These are phyloP conservation scores for Candida sphagnicola DNA, from an alignment of 805 yeast species.

Conservation along the genomic window DNA sequence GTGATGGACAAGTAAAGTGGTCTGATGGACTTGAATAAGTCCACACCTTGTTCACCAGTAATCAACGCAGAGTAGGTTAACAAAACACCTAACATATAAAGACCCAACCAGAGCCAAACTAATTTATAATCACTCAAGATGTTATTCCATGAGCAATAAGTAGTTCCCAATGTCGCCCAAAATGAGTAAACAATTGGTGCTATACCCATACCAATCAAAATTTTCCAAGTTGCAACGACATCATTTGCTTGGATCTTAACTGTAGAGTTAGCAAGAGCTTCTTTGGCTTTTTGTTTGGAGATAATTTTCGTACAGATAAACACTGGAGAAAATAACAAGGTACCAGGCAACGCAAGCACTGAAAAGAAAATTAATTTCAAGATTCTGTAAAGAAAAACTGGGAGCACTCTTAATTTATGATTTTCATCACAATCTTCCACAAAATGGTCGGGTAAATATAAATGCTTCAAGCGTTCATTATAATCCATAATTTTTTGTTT, in stretches of 20 bases:
- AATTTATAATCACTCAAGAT: conserved; percentile 18
- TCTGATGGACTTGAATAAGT: conserved; percentile 73
- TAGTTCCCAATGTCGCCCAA: conserved; percentile 65
- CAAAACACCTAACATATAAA: conserved; percentile 60
- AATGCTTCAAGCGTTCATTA: conserved; percentile 52
- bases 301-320: conserved; percentile 73
- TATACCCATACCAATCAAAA: conserved; percentile 79
- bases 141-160: conserved; percentile 20
- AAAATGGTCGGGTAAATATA: conserved; percentile 53
- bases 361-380: conserved; percentile 53
- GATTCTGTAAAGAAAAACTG: conserved; percentile 55
- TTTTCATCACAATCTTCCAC: conserved; percentile 54
- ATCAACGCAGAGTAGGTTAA: conserved; percentile 89
- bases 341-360: conserved; percentile 81
- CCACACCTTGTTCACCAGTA: conserved; percentile 93
- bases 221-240: conserved; percentile 97
- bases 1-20: conserved; percentile 71
- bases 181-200: conserved; percentile 83
- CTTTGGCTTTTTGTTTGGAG: conserved; percentile 66
- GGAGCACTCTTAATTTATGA: conserved; percentile 45
- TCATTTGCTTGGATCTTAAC: conserved; percentile 92
- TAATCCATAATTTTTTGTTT: conserved; percentile 64
- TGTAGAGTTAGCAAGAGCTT: conserved; percentile 80
- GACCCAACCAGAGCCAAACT: conserved; percentile 41
- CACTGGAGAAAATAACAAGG: conserved; percentile 81